Evolutionary conservation across 192 early-diverging fungal species (phyloP).

Genomic region (Coemansia sp.): DNA sequence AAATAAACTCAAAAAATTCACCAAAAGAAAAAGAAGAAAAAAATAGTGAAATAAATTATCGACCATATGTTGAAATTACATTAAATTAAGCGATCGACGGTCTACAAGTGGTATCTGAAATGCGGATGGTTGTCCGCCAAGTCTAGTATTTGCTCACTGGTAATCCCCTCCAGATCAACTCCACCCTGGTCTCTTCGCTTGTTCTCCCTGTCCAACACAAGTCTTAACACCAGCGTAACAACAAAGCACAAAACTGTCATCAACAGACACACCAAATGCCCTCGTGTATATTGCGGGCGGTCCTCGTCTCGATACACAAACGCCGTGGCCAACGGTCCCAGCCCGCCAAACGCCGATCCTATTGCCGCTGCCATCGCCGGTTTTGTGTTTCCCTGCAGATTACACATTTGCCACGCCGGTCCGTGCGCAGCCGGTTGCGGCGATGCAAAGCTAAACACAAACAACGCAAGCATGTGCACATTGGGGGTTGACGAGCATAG

Average conservation of each 20-base stretch:
- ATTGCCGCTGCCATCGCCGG: slow-evolving; percentile 49
- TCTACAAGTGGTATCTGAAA: slow-evolving; percentile 42
- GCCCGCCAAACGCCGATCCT: slow-evolving; percentile 34
- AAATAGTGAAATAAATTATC: neutral
- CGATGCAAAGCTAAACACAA: slow-evolving; percentile 53
- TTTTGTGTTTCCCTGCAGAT: slow-evolving; percentile 48
- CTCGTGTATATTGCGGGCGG: slow-evolving; percentile 26
- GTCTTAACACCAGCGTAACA: slow-evolving; percentile 19
- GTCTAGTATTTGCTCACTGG: slow-evolving; percentile 26
- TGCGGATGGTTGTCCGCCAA: slow-evolving; percentile 49
- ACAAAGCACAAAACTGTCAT: slow-evolving; percentile 29
- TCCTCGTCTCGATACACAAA: slow-evolving; percentile 52
- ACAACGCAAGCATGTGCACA: slow-evolving; percentile 27
- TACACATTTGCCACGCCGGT: slow-evolving; percentile 49
- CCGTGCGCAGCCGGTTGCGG: slow-evolving; percentile 47
- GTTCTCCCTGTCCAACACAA: slow-evolving; percentile 27
- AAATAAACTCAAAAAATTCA: too few relatives aligned
- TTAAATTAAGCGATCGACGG: neutral
- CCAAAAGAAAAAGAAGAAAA: neutral
- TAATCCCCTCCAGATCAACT: slow-evolving; percentile 19
- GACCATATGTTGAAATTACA: neutral
- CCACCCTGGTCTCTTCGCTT: slow-evolving; percentile 15
- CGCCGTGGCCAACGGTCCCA: slow-evolving; percentile 46
- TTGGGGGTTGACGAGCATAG: slow-evolving; percentile 13
- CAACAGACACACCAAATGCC: slow-evolving; percentile 41